These are phyloP conservation scores for Kwoniella shivajii DNA, from an alignment of 1,284 basidiomycete genomes.

Conservation along the genomic window DNA sequence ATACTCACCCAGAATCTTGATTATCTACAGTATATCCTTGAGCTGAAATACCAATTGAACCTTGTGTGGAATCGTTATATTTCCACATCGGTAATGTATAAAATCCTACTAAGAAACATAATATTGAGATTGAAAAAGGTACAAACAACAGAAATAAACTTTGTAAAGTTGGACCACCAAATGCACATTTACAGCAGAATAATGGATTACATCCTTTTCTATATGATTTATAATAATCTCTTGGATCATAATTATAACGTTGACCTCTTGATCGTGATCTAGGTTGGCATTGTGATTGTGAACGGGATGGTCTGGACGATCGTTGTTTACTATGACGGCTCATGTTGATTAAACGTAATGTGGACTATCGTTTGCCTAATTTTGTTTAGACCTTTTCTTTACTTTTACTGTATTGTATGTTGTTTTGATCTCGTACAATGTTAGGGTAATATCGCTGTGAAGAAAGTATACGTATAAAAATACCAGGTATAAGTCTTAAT, in stretches of 20 bases:
- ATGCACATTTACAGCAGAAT: constrained; percentile 8
- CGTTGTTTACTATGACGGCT: too few relatives aligned
- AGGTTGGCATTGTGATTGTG: neutral
- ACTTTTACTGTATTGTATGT: too few relatives aligned
- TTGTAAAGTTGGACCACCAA: constrained; percentile 6
- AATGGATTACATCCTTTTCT: constrained; percentile 4
- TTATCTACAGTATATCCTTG: constrained; percentile 23
- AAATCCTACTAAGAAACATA: constrained; percentile 19
- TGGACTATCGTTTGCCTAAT: too few relatives aligned
- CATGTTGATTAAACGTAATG: too few relatives aligned
- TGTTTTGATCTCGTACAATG: too few relatives aligned
- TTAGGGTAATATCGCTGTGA: too few relatives aligned
- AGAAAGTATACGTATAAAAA: too few relatives aligned
- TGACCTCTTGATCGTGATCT: neutral
- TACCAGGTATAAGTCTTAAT: too few relatives aligned
- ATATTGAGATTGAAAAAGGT: constrained; percentile 3
- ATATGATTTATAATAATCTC: neutral
- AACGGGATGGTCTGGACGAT: too few relatives aligned
- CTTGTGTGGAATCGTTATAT: constrained; percentile 2
- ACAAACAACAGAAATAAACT: constrained; percentile 11
- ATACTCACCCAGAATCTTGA: constrained; percentile 17
- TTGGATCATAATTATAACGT: neutral
- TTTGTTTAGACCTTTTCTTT: too few relatives aligned
- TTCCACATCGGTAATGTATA: constrained; percentile 15
- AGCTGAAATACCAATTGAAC: constrained; percentile 19